phyloP scores from a whole-genome alignment of 2,329 filamentous ascomycete species.

The Keithomyces neogunnii region DNA sequence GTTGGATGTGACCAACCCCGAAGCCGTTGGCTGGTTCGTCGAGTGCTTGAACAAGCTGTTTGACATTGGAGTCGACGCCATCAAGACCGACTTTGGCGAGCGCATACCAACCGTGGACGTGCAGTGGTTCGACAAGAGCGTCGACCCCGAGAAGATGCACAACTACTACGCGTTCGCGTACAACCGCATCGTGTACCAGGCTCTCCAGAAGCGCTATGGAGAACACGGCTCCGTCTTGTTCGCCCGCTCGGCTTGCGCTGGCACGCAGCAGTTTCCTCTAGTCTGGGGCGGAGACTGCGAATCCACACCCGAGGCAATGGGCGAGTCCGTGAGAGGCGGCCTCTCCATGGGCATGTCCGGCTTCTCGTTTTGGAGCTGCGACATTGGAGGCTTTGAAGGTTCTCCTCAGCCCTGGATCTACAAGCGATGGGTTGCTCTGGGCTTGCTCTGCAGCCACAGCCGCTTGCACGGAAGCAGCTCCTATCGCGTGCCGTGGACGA shows the following conservation, averaged over 20 bases:
- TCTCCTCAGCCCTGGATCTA: slow-evolving; percentile 60
- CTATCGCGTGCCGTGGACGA: slow-evolving; percentile 68
- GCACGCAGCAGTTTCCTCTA: slow-evolving; percentile 60
- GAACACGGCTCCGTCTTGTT: slow-evolving; percentile 53
- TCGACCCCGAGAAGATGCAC: slow-evolving; percentile 61
- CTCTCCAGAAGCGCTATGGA: slow-evolving; percentile 46
- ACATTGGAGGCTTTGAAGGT: slow-evolving; percentile 67
- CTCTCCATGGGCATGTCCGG: slow-evolving; percentile 55
- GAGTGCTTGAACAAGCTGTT: slow-evolving; percentile 54
- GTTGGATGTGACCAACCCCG: slow-evolving; percentile 66
- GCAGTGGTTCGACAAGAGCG: slow-evolving; percentile 50
- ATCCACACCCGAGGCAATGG: slow-evolving; percentile 64
- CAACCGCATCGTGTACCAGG: slow-evolving; percentile 62
- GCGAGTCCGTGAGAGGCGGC: slow-evolving; percentile 60
- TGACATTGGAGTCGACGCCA: slow-evolving; percentile 59
- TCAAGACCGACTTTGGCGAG: slow-evolving; percentile 73
- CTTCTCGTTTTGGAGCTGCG: slow-evolving; percentile 61
- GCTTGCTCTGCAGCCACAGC: slow-evolving; percentile 61
- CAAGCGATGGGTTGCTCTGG: slow-evolving; percentile 73
- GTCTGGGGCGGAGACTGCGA: slow-evolving; percentile 72
- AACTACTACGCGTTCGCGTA: slow-evolving; percentile 70
- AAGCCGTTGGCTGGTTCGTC: slow-evolving; percentile 56
- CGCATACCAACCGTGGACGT: slow-evolving; percentile 59
- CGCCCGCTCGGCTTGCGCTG: slow-evolving; percentile 58
- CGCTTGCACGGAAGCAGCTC: slow-evolving; percentile 61